phyloP scores from a whole-genome alignment of 73 alveolate species.

The Symbiodinium natans region DNA sequence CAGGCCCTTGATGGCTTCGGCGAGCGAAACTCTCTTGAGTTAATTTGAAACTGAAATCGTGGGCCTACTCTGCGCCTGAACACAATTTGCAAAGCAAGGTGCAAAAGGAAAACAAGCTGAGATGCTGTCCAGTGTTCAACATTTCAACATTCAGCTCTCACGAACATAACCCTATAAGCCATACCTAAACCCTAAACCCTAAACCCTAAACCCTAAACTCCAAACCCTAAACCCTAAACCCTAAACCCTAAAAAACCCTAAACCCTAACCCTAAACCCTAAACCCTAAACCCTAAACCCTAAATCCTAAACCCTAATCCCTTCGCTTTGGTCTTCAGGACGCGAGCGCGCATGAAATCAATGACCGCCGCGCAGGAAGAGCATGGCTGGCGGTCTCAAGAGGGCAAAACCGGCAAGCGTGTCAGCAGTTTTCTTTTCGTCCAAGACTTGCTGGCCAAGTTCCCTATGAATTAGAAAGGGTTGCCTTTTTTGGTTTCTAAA shows the following conservation, averaged over 20 bases:
- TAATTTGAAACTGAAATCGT: neutral
- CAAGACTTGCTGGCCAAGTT: too few relatives aligned
- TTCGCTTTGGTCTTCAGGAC: neutral
- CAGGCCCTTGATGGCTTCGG: neutral
- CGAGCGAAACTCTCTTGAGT: neutral
- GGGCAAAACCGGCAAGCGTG: neutral
- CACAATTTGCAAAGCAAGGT: neutral
- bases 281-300: neutral
- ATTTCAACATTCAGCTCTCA: too few relatives aligned
- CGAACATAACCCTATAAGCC: too few relatives aligned
- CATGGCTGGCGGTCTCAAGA: neutral
- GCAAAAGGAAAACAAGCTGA: too few relatives aligned
- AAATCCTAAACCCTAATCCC: neutral
- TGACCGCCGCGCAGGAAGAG: slow-evolving; percentile 15
- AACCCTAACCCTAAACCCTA: neutral
- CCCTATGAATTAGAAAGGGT: too few relatives aligned
- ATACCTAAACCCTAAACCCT: too few relatives aligned
- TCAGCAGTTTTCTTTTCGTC: too few relatives aligned
- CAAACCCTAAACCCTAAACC: neutral
- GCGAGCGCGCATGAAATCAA: neutral
- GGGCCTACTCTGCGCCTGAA: neutral
- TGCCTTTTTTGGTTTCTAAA: too few relatives aligned
- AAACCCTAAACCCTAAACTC: neutral
- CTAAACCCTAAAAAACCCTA: neutral
- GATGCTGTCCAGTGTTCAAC: too few relatives aligned